Base-by-base conservation (phyloP, 2,329 filamentous ascomycete species). In the Cryphonectria naterciae region DNA sequence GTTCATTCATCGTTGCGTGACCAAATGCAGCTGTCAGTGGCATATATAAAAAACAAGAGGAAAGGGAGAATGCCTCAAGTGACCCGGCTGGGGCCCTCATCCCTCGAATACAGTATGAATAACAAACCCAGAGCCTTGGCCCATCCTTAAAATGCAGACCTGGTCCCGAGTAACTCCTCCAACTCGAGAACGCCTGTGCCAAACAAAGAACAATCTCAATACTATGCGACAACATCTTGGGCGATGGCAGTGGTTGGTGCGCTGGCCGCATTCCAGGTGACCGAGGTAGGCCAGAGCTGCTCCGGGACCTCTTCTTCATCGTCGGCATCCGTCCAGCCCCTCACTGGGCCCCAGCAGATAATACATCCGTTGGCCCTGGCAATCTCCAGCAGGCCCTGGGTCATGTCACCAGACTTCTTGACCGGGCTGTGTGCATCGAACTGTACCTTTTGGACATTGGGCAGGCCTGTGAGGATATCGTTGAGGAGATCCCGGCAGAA, bases 351-450 rank as follows among this genome's bases (percentile, higher is more conserved):
- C 91, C 91, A 95, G 25, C 81, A 81, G n/a, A 94, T 84, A 56
- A 79, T 80, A 73, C 87, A 85, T 35, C 85, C 80, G 25, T 84
- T 82, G 10, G 83, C 79, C 13, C 79, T 81, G 1, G 85, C 84
- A 4, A 87, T 83, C 1, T 86, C 82, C 11, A 92, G 78, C 28
- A 95, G 80, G 2, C 84, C 87, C 13, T 81, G 80, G 83, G 94
- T 87, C 80, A 95, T 88, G 41, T 85, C 87, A 19, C 90, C 88
- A 1, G 84, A 85, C 77, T 89, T 91, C 78, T 87, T 88, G 4
- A 95, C 90, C 68, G 87, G 87, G 0, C 86, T 81, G 77, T 86
- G 93, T 0, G 87, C 92, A 79, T 95, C 92, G 73, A 95, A 92
- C 75, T 93, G 87, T 28, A 94, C 83, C 1, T 83, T 81, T 11